Base-by-base conservation (phyloP, 129 eudicot genomes). In the Lactuca sativa region DNA sequence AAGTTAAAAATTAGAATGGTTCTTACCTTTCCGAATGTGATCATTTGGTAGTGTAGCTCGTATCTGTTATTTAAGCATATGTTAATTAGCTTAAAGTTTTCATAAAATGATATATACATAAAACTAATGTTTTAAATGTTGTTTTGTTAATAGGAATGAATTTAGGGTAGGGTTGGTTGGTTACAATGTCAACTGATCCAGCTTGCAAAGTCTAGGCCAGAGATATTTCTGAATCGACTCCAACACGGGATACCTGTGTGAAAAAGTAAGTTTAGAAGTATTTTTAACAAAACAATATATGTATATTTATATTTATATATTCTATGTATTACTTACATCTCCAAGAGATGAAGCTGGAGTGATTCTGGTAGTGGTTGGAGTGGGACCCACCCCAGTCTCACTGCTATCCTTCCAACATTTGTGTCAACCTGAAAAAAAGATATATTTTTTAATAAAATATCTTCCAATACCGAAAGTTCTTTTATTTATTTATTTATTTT, bases 301-400 rank as follows among this genome's bases (percentile, higher is more conserved):
- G 14, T 48, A 17, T 51, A 51, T 25, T 25, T 25, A 33, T 53
- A 21, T 21, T 21, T 21, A 21, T 21, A 21, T 54, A 17, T 51
- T 62, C 9, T 60, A 14, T 54, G 48, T 72, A 48, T 33, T 74
- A 77, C 97, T 82, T 75, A 87, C 99, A 95, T 43, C 72, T 95
- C 97, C 78, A 90, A 83, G 59, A 90, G 95, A 74, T 95, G 97
- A 72, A 90, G 73, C 70, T 87, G 96, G 59, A 90, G 97, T 15
- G 93, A 83, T 72, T 95, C 97, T 0, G 99, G 99, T 25, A 95
- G 77, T 38, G 99, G 99, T 76, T 90, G 99, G 48, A 95, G 92
- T 15, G 99, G 99, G 47, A 95, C 99, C 99, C 99, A 95, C 21
- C 99, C 99, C 33, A 95, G 88, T 64, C 99, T 86, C 47, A 95